A percentile compares a stretch with the other conserved stretches of the same genome.
phyloP scores from a whole-genome alignment of 2,329 filamentous ascomycete species.

The Daldinia eschscholtzii region DNA sequence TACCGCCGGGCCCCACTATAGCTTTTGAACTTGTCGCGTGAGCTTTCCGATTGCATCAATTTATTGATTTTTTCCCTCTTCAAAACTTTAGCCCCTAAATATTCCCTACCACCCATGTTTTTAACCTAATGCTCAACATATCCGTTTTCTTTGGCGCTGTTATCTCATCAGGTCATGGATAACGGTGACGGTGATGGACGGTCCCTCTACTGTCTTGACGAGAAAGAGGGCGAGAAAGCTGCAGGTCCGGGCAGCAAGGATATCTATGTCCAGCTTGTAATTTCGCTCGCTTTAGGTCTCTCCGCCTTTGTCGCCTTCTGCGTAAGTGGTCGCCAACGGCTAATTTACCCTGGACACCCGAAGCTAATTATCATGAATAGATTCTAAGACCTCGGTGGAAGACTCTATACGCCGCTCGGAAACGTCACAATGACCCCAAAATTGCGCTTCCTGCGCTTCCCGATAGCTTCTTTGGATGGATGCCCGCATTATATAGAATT shows the following conservation, averaged over 20 bases:
- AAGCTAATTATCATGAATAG: constrained; percentile 59
- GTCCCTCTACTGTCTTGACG: constrained; percentile 16
- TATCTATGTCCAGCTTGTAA: constrained; percentile 74
- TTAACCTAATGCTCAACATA: constrained; percentile 30
- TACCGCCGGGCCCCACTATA: constrained; percentile 25
- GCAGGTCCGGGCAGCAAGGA: constrained; percentile 59
- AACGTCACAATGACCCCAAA: constrained; percentile 74
- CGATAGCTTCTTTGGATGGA: constrained; percentile 92
- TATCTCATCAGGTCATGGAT: constrained; percentile 29
- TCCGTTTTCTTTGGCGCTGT: constrained; percentile 6
- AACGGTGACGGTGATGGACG: constrained; percentile 25
- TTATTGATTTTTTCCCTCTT: constrained; percentile 11
- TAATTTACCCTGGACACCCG: constrained; percentile 1
- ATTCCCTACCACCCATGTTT: constrained; percentile 1
- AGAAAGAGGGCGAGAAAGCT: constrained; percentile 42
- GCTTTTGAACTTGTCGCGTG: constrained; percentile 29
- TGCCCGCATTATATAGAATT: constrained; percentile 84
- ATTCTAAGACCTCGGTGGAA: constrained; percentile 92
- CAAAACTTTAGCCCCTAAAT: constrained; percentile 3
- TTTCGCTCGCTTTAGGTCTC: constrained; percentile 78
- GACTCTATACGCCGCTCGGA: constrained; percentile 88
- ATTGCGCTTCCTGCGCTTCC: constrained; percentile 81
- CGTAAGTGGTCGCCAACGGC: constrained; percentile 59
- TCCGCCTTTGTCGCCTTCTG: constrained; percentile 82
- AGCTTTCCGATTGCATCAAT: constrained; percentile 1